Percentiles rank a stretch among this genome's conserved stretches.
Conservation (phyloP, 192 early-diverging fungal species). For the Coemansia sp. region DNA sequence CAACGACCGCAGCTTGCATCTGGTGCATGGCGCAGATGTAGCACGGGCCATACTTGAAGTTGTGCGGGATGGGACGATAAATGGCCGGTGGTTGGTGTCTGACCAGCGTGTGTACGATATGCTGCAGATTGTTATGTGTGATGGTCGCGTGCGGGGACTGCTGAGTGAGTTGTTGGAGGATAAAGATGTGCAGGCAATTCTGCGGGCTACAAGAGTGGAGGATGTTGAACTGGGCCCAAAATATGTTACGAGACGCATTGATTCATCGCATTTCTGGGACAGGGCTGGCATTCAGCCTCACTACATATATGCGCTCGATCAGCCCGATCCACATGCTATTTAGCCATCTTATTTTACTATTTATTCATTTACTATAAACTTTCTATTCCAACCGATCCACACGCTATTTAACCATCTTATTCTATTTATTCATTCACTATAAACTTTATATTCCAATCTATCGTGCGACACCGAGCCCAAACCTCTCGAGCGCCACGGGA, state of each 20-base stretch:
- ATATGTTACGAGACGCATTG: constrained; percentile 34
- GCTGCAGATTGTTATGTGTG: constrained; percentile 31
- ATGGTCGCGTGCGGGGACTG: constrained; percentile 17
- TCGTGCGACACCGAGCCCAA: not conserved
- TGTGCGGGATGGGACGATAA: not conserved
- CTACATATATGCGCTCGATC: constrained; percentile 18
- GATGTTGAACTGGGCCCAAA: constrained; percentile 26
- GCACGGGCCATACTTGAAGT: constrained; percentile 32
- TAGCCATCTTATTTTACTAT: too few relatives aligned
- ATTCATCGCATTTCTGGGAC: constrained; percentile 46
- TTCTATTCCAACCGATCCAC: constrained; percentile 11
- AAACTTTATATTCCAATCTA: not conserved
- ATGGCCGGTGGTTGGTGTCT: constrained; percentile 46
- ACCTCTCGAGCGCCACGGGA: constrained; percentile 10
- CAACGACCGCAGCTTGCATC: constrained; percentile 40
- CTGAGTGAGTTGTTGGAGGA: constrained; percentile 26
- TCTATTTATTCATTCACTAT: not conserved
- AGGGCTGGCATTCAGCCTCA: constrained; percentile 23
- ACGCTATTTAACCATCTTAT: not conserved
- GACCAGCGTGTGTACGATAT: constrained; percentile 42
- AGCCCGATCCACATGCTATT: constrained; percentile 17
- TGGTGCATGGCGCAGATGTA: constrained; percentile 45
- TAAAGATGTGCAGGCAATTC: constrained; percentile 8
- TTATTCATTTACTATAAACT: too few relatives aligned
- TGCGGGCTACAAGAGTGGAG: constrained; percentile 19